Conservation (phyloP, 768 basidiomycete species). For the Trichaptum fuscoviolaceum region DNA sequence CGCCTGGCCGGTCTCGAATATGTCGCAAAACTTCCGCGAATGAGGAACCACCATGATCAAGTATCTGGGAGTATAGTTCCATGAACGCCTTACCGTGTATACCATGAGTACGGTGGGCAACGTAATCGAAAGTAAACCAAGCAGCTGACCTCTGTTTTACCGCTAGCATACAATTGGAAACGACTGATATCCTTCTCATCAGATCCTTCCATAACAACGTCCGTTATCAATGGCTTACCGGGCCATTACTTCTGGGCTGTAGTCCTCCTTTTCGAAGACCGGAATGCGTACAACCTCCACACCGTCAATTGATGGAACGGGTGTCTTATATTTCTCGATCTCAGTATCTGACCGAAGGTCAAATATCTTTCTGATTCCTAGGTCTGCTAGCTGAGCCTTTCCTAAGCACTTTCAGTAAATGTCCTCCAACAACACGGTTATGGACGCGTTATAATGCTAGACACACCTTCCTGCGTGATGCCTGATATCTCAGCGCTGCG, state of each 20-base stretch:
- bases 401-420: slow-evolving; percentile 33
- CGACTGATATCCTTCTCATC: slow-evolving; percentile 35
- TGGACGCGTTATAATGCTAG: not conserved
- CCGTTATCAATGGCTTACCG: slow-evolving; percentile 56
- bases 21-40: slow-evolving; percentile 72
- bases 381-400: slow-evolving; percentile 45
- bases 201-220: not conserved
- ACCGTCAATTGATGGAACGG: slow-evolving; percentile 58
- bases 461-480: slow-evolving; percentile 64
- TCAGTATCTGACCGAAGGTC: slow-evolving; percentile 80
- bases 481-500: slow-evolving; percentile 71
- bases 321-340: slow-evolving; percentile 66
- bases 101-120: not conserved
- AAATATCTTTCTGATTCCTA: slow-evolving; percentile 65
- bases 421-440: not conserved
- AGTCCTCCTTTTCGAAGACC: slow-evolving; percentile 66
- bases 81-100: slow-evolving; percentile 57
- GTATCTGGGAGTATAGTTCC: slow-evolving; percentile 74
- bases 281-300: slow-evolving; percentile 57
- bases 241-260: slow-evolving; percentile 80
- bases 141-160: slow-evolving; percentile 64
- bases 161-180: slow-evolving; percentile 72
- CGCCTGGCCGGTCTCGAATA: slow-evolving; percentile 61
- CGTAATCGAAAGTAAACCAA: not conserved
- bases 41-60: slow-evolving; percentile 64